Percentiles rank a stretch among this genome's conserved stretches.
Evolutionary conservation across 108 stramenopile genomes (phyloP).

Genomic region (Nitzschia sp.): DNA sequence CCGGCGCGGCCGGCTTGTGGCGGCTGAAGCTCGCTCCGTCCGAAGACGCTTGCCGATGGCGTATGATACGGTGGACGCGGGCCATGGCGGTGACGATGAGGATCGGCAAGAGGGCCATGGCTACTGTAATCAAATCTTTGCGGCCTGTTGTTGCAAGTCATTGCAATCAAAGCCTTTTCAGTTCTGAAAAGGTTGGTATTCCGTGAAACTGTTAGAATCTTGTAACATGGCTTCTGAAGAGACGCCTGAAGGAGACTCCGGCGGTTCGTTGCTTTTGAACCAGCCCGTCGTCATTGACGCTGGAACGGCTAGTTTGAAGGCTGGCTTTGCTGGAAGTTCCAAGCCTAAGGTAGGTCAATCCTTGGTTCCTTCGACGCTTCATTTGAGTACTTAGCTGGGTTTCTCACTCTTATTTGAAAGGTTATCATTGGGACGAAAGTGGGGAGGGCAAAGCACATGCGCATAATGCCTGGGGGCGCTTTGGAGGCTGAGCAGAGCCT

Average conservation of each 20-base stretch:
- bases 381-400: not conserved
- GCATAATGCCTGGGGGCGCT: constrained; percentile 95
- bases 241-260: constrained; percentile 42
- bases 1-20: no score
- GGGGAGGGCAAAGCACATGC: constrained; percentile 92
- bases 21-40: no score
- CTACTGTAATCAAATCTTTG: no score
- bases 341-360: constrained; percentile 82
- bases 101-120: no score
- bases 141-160: no score
- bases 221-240: constrained; percentile 34
- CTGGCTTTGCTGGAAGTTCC: constrained; percentile 96
- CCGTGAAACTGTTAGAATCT: no score
- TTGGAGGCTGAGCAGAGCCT: constrained; percentile 80
- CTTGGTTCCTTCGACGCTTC: not conserved
- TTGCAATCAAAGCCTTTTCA: no score
- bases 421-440: constrained; percentile 90
- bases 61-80: no score
- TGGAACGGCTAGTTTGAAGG: constrained; percentile 90
- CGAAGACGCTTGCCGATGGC: no score
- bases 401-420: constrained; percentile 31
- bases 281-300: constrained; percentile 97
- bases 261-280: constrained; percentile 70
- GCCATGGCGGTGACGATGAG: no score
- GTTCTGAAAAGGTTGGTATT: no score